Evolutionary conservation across 2,329 filamentous ascomycete species (phyloP).

Genomic region (Neonectria punicea): DNA sequence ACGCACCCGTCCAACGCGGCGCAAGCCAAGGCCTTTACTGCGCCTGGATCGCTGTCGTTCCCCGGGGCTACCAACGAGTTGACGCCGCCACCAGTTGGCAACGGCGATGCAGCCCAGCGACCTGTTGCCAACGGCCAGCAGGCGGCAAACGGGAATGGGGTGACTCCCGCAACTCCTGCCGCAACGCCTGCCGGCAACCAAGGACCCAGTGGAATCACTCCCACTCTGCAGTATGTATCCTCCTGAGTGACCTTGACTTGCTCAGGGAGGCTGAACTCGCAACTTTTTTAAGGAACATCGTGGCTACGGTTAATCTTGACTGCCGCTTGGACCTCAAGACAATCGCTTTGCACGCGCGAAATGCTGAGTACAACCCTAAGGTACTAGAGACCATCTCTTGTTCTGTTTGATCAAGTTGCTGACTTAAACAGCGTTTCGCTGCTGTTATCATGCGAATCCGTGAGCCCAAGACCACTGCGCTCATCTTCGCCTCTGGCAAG

Average conservation of each 20-base stretch:
- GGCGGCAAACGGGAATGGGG: constrained; percentile 76
- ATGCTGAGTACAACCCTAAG: constrained; percentile 99
- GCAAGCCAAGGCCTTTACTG: constrained; percentile 96
- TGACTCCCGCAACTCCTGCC: constrained; percentile 89
- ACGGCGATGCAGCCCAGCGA: constrained; percentile 64
- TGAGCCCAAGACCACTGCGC: constrained; percentile 96
- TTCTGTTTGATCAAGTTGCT: constrained; percentile 39
- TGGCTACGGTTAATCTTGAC: constrained; percentile 97
- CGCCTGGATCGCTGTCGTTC: constrained; percentile 91
- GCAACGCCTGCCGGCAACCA: constrained; percentile 87
- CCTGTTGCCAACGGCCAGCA: constrained; percentile 60
- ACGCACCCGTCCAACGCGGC: constrained; percentile 91
- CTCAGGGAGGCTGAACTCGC: constrained; percentile 64
- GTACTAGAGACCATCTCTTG: constrained; percentile 63
- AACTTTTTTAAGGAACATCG: constrained; percentile 83
- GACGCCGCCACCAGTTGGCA: constrained; percentile 77
- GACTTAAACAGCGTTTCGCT: constrained; percentile 82
- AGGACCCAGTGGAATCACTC: constrained; percentile 88
- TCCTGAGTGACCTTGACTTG: constrained; percentile 47
- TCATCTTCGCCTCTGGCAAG: constrained; percentile 98
- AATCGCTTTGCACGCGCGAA: constrained; percentile 96
- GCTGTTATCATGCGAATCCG: constrained; percentile 99
- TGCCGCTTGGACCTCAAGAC: constrained; percentile 98
- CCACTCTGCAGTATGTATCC: constrained; percentile 94
- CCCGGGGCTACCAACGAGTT: constrained; percentile 85